Conservation (phyloP, 106 monocot species). For the Posidonia australis region DNA sequence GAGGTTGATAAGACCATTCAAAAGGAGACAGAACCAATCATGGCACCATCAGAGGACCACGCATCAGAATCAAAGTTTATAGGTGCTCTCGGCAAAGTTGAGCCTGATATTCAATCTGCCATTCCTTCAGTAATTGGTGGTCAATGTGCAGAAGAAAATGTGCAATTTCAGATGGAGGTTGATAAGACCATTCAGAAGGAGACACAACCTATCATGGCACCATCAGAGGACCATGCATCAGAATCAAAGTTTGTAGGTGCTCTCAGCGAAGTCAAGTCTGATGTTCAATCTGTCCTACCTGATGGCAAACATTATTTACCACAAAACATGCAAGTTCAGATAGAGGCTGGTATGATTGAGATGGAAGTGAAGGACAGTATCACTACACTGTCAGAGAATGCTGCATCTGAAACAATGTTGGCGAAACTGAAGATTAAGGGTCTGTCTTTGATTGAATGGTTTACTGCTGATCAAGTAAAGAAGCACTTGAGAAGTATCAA, state of each 20-base stretch:
- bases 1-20: constrained; percentile 3
- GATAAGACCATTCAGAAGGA: neutral
- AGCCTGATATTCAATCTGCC: neutral
- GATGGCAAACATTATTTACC: constrained; percentile 1
- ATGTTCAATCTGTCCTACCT: neutral
- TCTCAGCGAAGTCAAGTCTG: neutral
- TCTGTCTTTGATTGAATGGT: constrained; percentile 24
- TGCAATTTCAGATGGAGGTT: constrained; percentile 4
- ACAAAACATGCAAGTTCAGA: neutral
- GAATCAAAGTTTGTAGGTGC: constrained; percentile 5
- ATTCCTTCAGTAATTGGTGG: constrained; percentile 1
- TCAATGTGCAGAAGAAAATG: constrained; percentile 2
- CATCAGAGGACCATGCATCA: neutral
- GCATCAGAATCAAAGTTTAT: constrained; percentile 4
- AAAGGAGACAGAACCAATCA: neutral
- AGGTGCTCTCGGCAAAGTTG: neutral
- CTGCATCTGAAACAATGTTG: constrained; percentile 4
- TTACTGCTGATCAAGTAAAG: constrained; percentile 20
- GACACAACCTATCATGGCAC: neutral
- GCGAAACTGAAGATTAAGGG: constrained; percentile 15
- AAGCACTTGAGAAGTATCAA: constrained; percentile 19
- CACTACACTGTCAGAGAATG: neutral
- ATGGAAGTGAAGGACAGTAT: neutral
- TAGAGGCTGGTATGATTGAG: constrained; percentile 9
- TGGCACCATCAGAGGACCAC: neutral